Conservation (phyloP, 2,329 filamentous ascomycete species). For the Venturia asperata region DNA sequence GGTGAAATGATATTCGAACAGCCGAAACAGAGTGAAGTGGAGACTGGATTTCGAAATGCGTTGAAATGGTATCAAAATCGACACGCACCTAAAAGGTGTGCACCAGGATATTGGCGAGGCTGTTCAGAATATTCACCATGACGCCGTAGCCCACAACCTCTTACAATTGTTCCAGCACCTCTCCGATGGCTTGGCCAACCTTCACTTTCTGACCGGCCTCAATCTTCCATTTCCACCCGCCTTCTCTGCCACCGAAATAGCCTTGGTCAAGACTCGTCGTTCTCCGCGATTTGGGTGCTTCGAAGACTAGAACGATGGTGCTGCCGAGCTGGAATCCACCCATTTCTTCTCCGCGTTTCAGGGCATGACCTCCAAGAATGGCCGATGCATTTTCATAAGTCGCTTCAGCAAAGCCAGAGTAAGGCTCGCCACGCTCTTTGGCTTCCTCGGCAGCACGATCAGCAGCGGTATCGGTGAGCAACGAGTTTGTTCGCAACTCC, state of each 20-base stretch:
- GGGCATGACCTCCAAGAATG: conserved; percentile 73
- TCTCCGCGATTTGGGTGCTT: conserved; percentile 65
- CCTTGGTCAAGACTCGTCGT: conserved; percentile 53
- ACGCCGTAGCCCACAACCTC: too few relatives aligned
- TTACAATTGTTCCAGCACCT: conserved; percentile 48
- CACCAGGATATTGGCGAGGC: too few relatives aligned
- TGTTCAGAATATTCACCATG: too few relatives aligned
- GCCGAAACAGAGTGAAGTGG: too few relatives aligned
- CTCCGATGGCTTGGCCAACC: conserved; percentile 80
- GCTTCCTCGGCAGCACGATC: conserved; percentile 80
- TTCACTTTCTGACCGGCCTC: conserved; percentile 82
- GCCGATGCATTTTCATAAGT: conserved; percentile 73
- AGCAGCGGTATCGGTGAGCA: conserved; percentile 86
- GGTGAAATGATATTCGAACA: too few relatives aligned
- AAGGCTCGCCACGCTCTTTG: conserved; percentile 65
- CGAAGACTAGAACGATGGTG: conserved; percentile 92
- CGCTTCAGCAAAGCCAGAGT: conserved; percentile 88
- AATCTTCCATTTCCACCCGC: conserved; percentile 79
- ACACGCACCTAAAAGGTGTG: too few relatives aligned
- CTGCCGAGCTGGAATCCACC: conserved; percentile 94
- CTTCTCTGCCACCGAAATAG: conserved; percentile 47
- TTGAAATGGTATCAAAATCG: too few relatives aligned
- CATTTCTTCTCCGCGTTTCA: conserved; percentile 91
- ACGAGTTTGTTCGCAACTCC: conserved; percentile 85
- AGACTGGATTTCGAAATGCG: too few relatives aligned